phyloP scores from a whole-genome alignment of 148 eudicot species.

The Salicornia ramosissima region DNA sequence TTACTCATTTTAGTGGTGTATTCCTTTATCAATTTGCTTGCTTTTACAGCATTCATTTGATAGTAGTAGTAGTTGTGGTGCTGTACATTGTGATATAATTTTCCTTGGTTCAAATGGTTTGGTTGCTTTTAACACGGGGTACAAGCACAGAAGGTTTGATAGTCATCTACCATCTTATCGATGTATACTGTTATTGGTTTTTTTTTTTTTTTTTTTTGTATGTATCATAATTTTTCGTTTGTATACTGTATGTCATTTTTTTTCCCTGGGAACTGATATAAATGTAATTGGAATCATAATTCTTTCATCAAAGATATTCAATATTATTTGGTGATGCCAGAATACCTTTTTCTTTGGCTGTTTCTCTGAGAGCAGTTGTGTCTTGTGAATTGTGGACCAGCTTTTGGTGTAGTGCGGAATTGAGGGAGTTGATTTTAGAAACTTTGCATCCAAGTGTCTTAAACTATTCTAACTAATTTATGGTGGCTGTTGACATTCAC shows the following conservation, averaged over 20 bases:
- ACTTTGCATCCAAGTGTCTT: too few species aligned
- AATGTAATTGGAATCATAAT: constrained; percentile 25
- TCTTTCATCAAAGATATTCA: constrained; percentile 20
- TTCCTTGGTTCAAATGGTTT: constrained; percentile 2
- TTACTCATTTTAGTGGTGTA: not conserved
- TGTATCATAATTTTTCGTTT: constrained; percentile 23
- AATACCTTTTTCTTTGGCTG: not conserved
- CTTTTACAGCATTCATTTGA: constrained; percentile 7
- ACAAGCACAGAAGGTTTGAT: constrained; percentile 21
- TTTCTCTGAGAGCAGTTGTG: not conserved
- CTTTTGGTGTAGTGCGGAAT: too few species aligned
- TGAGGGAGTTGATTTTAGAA: too few species aligned
- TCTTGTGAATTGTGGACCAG: too few species aligned
- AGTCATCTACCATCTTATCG: not conserved
- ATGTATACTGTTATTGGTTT: constrained; percentile 35
- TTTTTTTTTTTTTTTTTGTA: constrained; percentile 19
- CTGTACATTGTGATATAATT: not conserved
- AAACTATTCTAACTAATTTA: too few species aligned
- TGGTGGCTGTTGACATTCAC: too few species aligned
- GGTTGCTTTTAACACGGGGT: not conserved
- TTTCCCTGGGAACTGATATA: too few species aligned
- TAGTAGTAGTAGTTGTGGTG: not conserved
- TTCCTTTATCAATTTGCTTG: constrained; percentile 7
- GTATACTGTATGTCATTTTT: too few species aligned
- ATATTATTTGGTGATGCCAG: not conserved